Evolutionary conservation across 2,329 filamentous ascomycete species (phyloP).

Genomic region (Phyllosticta citrichinensis): DNA sequence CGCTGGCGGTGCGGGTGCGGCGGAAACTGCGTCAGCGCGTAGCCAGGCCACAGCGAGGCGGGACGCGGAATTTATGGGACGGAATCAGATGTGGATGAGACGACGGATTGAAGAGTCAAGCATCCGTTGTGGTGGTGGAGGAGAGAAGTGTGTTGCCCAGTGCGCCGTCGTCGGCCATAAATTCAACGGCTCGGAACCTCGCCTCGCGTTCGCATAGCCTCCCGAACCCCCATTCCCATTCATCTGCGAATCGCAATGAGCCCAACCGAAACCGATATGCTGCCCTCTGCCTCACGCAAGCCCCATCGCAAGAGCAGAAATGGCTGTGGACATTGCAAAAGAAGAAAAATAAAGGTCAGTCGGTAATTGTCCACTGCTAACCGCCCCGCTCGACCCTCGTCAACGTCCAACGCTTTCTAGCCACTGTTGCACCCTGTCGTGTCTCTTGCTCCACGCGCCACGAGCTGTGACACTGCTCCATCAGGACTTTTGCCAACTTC

Average conservation of each 20-base stretch:
- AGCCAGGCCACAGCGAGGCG: not conserved
- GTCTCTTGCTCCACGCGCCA: not conserved
- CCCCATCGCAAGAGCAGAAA: slow-evolving; percentile 6
- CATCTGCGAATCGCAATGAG: not conserved
- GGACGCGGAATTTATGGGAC: not conserved
- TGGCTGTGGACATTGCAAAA: slow-evolving; percentile 9
- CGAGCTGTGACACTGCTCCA: not conserved
- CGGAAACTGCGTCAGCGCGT: too few species aligned
- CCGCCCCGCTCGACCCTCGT: not conserved
- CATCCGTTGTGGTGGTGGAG: not conserved
- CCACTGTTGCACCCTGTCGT: not conserved
- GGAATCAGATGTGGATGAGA: not conserved
- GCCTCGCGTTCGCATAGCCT: not conserved
- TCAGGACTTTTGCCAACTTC: not conserved
- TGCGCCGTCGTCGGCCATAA: not conserved
- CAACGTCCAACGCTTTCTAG: not conserved
- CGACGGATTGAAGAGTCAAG: not conserved
- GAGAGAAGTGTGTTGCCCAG: not conserved
- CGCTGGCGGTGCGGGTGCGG: not conserved
- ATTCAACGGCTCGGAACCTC: not conserved
- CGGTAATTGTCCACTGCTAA: not conserved
- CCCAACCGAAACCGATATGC: not conserved
- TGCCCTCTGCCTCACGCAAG: slow-evolving; percentile 5
- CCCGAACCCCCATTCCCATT: not conserved
- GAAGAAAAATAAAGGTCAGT: slow-evolving; percentile 8